Evolutionary conservation across 108 stramenopile genomes (phyloP).

Genomic region (Stephanodiscus minutulus): DNA sequence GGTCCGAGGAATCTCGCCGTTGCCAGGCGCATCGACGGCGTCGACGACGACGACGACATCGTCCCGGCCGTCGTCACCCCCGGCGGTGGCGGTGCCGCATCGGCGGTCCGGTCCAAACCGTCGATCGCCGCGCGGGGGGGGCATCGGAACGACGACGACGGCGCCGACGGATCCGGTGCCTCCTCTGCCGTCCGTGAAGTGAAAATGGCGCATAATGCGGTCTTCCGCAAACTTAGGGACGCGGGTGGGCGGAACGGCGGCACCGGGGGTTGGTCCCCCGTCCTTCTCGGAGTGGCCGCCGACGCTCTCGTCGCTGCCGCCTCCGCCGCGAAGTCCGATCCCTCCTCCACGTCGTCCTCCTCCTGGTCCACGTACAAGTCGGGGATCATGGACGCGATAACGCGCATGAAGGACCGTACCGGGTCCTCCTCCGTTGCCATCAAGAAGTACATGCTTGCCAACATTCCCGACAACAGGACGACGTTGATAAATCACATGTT

Average conservation of each 20-base stretch:
- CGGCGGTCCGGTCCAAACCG: not conserved
- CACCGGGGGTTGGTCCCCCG: not conserved
- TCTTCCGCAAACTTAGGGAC: not conserved
- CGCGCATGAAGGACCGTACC: too few relatives aligned
- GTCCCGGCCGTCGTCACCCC: too few relatives aligned
- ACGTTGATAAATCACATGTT: too few relatives aligned
- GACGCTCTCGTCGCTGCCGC: slow-evolving; percentile 15
- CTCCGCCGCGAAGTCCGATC: too few relatives aligned
- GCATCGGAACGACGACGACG: slow-evolving; percentile 18
- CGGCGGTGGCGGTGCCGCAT: slow-evolving; percentile 18
- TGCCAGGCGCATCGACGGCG: slow-evolving; percentile 6
- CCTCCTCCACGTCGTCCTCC: too few relatives aligned
- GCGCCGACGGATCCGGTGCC: too few relatives aligned
- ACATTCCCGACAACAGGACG: too few relatives aligned
- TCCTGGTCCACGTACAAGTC: too few relatives aligned
- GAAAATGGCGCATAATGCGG: not conserved
- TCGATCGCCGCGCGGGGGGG: too few relatives aligned
- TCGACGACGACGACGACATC: slow-evolving; percentile 11
- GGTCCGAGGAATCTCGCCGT: not conserved
- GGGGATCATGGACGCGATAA: too few relatives aligned
- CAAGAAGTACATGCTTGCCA: too few relatives aligned
- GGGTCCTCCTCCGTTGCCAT: too few relatives aligned
- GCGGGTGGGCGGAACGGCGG: not conserved
- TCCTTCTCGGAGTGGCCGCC: not conserved
- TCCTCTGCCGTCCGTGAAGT: not conserved